These are phyloP conservation scores for Clavispora asparagi DNA, from an alignment of 805 yeast genomes.

Conservation along the genomic window DNA sequence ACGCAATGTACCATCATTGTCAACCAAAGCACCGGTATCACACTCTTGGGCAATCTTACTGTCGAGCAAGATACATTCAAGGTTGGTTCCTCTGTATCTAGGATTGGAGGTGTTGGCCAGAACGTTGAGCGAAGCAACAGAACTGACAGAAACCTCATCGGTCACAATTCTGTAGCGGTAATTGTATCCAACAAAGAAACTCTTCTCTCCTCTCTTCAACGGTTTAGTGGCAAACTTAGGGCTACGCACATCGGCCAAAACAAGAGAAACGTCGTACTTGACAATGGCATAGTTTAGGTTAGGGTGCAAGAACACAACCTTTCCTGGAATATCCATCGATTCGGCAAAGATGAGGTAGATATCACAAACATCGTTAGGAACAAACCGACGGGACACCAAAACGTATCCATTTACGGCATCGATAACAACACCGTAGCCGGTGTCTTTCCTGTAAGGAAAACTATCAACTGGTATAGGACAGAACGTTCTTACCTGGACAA, in stretches of 20 bases:
- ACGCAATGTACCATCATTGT: conserved; percentile 70
- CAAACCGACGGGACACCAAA: conserved; percentile 67
- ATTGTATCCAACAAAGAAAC: conserved; percentile 78
- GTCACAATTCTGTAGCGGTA: conserved; percentile 63
- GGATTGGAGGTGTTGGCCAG: conserved; percentile 69
- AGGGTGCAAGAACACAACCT: conserved; percentile 81
- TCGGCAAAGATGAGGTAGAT: conserved; percentile 79
- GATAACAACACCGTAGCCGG: conserved; percentile 72
- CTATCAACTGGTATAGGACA: conserved; percentile 76
- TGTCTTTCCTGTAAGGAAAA: conserved; percentile 53
- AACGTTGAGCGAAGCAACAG: conserved; percentile 66
- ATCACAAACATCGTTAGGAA: conserved; percentile 81
- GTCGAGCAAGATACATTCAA: conserved; percentile 74
- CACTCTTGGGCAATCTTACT: conserved; percentile 69
- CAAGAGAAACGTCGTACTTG: conserved; percentile 72
- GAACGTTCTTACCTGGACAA: conserved; percentile 63
- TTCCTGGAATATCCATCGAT: conserved; percentile 72
- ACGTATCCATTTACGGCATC: conserved; percentile 80
- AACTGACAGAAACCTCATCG: conserved; percentile 72
- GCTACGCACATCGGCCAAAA: conserved; percentile 64
- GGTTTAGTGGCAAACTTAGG: conserved; percentile 56
- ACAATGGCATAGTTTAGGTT: conserved; percentile 80
- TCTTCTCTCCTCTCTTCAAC: conserved; percentile 68
- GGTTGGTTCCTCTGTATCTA: conserved; percentile 77
- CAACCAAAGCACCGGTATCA: conserved; percentile 73